Evolutionary conservation across 768 basidiomycete species (phyloP), one percentile per base, ranked within the genome.

Genomic region (button mushroom (Agaricus bisporus)): DNA sequence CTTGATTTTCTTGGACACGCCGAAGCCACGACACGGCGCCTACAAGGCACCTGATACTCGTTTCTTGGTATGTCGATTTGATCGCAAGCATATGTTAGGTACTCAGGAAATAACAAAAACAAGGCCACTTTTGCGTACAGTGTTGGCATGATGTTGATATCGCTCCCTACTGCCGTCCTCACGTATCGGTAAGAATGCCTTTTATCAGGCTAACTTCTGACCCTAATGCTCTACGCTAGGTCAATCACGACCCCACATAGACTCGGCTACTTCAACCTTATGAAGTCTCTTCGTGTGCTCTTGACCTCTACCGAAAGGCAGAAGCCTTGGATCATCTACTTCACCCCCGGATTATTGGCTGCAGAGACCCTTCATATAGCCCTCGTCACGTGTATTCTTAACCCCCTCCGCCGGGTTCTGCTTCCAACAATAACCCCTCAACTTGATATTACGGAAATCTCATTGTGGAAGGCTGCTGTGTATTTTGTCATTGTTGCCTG

Each of bases 161-260:
- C 73, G 17, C 71, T 81, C 32, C 91, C 91, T 8, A 81, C 82
- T 35, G 79, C 81, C 2, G 81, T 94, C 48, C 67, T 94, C 46
- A 86, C 88, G 1, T 87, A 88, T 64, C 76, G 89, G 90, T 88
- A 66, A 42, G 79, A 20, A 10, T 26, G 18, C 36, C 8, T 26
- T 38, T 2, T 20, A 15, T 15, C 6, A 4, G n/a, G 15, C n/a
- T 18, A n/a, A 18, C 11, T 20, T 32, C 17, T 10, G 7, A 11
- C 7, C 11, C n/a, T 35, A 14, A 36, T 15, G 29, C 36, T 28
- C 9, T 17, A 11, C 37, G 48, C 18, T 58, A 93, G 91, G 39
- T 78, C 91, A 2, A 86, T 93, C 57, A 91, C 87, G 1, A 93
- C 91, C 1, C 91, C 91, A 0, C 81, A 88, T 67, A 83, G 77